Conservation (phyloP, 2,329 filamentous ascomycete species). For the Aspergillus unguis region DNA sequence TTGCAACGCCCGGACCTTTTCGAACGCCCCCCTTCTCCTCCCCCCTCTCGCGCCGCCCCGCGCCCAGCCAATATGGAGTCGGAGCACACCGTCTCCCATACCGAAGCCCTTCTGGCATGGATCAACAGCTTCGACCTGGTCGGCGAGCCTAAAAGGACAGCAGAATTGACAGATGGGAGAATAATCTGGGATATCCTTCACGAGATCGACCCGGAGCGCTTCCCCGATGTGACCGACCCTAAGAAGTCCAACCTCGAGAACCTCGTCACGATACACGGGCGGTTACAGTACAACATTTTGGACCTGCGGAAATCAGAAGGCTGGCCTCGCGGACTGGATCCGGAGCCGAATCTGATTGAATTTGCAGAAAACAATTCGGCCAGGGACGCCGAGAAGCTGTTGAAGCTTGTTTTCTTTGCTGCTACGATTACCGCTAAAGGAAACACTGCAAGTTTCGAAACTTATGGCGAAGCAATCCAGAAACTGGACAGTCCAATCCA, state of each 20-base stretch:
- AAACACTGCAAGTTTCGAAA: conserved; percentile 22
- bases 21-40: conserved; percentile 6
- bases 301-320: conserved; percentile 41
- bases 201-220: conserved; percentile 48
- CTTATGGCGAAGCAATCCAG: conserved; percentile 52
- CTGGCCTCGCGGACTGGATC: conserved; percentile 41
- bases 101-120: conserved; percentile 47
- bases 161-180: conserved; percentile 45
- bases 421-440: conserved; percentile 41
- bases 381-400: conserved; percentile 51
- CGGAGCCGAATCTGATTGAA: conserved; percentile 45
- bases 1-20: conserved; percentile 21
- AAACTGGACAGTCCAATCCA: conserved; percentile 43
- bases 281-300: conserved; percentile 36
- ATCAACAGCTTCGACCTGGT: conserved; percentile 44
- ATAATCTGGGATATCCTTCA: conserved; percentile 49
- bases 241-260: conserved; percentile 48
- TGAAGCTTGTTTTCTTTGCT: conserved; percentile 62
- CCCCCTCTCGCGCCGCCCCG: conserved; percentile 3
- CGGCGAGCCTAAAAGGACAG: conserved; percentile 40
- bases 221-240: conserved; percentile 46
- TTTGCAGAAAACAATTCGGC: conserved; percentile 44
- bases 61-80: conserved; percentile 38
- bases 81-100: conserved; percentile 45
- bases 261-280: background rate